Conservation (phyloP, 192 early-diverging fungal species). For the Entomortierella beljakovae region DNA sequence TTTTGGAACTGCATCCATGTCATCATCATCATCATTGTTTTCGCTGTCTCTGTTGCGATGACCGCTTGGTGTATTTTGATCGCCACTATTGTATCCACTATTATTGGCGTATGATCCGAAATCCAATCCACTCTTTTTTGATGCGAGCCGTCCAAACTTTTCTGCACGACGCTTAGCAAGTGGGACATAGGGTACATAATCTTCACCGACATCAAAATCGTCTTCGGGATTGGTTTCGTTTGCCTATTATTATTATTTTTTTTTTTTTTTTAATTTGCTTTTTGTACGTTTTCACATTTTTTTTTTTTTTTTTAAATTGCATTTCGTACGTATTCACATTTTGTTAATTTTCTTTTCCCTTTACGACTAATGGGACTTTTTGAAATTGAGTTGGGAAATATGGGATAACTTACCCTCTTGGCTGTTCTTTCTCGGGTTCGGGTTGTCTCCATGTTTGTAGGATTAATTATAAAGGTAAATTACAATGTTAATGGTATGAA, state of each 20-base stretch:
- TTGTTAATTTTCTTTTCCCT: too few species aligned
- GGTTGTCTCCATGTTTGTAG: constrained; percentile 8
- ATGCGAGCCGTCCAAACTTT: constrained; percentile 59
- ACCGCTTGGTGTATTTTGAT: constrained; percentile 46
- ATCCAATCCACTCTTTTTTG: constrained; percentile 35
- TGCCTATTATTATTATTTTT: constrained; percentile 4
- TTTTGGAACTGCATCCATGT: constrained; percentile 44
- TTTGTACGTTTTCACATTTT: too few species aligned
- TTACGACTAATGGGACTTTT: not conserved
- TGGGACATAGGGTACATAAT: constrained; percentile 85
- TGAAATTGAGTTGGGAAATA: not conserved
- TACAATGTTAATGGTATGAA: not conserved
- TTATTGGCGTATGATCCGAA: constrained; percentile 32
- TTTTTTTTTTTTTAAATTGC: too few species aligned
- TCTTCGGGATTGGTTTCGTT: constrained; percentile 30
- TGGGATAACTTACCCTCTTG: constrained; percentile 30
- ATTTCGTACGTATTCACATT: too few species aligned
- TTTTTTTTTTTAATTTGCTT: too few species aligned
- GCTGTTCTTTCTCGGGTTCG: constrained; percentile 13
- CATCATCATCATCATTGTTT: constrained; percentile 55
- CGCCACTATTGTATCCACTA: constrained; percentile 42
- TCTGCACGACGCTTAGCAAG: constrained; percentile 72
- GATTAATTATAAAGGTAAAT: not conserved
- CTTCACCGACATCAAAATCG: constrained; percentile 52
- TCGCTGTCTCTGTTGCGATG: constrained; percentile 45